phyloP scores from a whole-genome alignment of 2,329 filamentous ascomycete species.

The Aspergillus clavatus region DNA sequence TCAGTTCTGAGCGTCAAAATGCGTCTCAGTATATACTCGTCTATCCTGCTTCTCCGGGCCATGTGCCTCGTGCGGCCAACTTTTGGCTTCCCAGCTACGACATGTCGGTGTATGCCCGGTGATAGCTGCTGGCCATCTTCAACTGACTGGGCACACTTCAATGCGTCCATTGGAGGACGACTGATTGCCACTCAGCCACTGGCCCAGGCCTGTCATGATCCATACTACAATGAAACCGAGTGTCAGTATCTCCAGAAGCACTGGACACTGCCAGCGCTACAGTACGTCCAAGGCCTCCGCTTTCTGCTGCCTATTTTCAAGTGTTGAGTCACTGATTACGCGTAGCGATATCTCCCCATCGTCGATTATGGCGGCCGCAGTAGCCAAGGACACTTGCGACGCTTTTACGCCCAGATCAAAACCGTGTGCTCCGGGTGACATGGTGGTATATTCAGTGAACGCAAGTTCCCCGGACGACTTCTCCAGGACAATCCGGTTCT shows the following conservation, averaged over 20 bases:
- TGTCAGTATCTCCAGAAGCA: slow-evolving; percentile 40
- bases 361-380: slow-evolving; percentile 38
- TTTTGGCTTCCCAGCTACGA: neutral
- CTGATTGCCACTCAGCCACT: slow-evolving; percentile 52
- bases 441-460: slow-evolving; percentile 34
- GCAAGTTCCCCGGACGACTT: slow-evolving; percentile 24
- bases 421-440: slow-evolving; percentile 27
- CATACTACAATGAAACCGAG: slow-evolving; percentile 41
- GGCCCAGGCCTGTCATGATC: slow-evolving; percentile 50
- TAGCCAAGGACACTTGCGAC: slow-evolving; percentile 39
- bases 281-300: slow-evolving; percentile 31
- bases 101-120: slow-evolving; percentile 49
- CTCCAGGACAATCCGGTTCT: slow-evolving; percentile 34
- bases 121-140: slow-evolving; percentile 52
- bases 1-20: too few species aligned
- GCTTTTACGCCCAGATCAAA: slow-evolving; percentile 34
- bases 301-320: too few species aligned
- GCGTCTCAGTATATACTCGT: too few species aligned
- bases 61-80: neutral
- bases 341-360: too few species aligned
- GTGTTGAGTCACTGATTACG: too few species aligned
- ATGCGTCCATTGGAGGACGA: slow-evolving; percentile 47
- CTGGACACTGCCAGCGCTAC: slow-evolving; percentile 45
- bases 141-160: slow-evolving; percentile 48
- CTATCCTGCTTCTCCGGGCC: slow-evolving; percentile 5